Percentiles rank a stretch among this genome's conserved stretches.
Conservation (phyloP, 2,329 filamentous ascomycete species). For the Ceratocystis diversiconidia region DNA sequence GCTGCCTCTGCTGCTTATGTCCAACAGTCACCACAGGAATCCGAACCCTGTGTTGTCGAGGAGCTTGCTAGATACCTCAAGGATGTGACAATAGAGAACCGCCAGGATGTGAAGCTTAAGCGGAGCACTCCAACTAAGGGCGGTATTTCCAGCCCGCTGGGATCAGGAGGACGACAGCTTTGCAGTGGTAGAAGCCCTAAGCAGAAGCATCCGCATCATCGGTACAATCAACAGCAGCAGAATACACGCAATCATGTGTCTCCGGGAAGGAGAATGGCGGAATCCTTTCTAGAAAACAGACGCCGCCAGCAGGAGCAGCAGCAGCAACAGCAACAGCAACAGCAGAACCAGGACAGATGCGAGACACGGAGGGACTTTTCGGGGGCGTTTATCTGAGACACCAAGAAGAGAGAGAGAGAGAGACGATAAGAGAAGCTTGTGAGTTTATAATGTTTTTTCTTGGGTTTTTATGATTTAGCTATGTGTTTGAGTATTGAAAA, state of each 20-base stretch:
- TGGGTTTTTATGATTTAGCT: conserved; percentile 1
- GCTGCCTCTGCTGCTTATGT: neutral
- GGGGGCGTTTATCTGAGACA: conserved; percentile 14
- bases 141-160: neutral
- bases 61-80: conserved; percentile 1
- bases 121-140: neutral
- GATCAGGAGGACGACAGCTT: neutral
- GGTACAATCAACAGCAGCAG: neutral
- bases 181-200: neutral
- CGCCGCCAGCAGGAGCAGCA: neutral
- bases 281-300: conserved; percentile 16
- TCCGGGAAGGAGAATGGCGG: conserved; percentile 14
- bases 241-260: conserved; percentile 10
- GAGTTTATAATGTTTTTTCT: neutral
- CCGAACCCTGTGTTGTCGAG: neutral
- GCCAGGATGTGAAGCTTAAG: conserved; percentile 5
- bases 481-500: neutral
- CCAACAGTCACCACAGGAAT: neutral
- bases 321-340: neutral
- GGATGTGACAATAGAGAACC: conserved; percentile 11
- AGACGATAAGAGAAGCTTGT: neutral
- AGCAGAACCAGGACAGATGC: neutral
- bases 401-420: neutral
- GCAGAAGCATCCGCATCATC: neutral
- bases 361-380: conserved; percentile 10